phyloP scores from a whole-genome alignment of 75 land plant genomes.

The Chamaecyparis obtusa region DNA sequence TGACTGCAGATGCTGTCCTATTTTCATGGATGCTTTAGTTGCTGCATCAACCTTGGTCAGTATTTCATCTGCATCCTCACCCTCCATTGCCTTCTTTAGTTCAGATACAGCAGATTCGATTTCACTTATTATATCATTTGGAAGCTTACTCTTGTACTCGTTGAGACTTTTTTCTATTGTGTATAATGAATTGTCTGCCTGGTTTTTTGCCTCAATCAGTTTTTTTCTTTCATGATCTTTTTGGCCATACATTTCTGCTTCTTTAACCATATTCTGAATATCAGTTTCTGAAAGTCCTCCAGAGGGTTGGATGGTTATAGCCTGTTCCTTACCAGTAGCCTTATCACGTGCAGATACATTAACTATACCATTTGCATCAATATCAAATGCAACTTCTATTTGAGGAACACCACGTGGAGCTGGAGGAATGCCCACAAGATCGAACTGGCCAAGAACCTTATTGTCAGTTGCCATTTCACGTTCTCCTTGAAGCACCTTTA shows the following conservation, averaged over 20 bases:
- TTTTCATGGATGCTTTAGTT: slow-evolving; percentile 5
- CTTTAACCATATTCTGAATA: slow-evolving; percentile 50
- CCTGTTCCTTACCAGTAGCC: slow-evolving; percentile 44
- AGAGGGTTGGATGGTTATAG: slow-evolving; percentile 42
- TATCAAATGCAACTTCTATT: slow-evolving; percentile 48
- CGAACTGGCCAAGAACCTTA: slow-evolving; percentile 50
- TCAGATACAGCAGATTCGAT: slow-evolving; percentile 15
- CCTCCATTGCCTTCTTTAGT: background rate
- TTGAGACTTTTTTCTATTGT: slow-evolving; percentile 41
- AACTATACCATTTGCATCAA: slow-evolving; percentile 46
- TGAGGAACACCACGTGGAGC: slow-evolving; percentile 44
- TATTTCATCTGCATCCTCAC: background rate
- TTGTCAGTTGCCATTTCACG: slow-evolving; percentile 71
- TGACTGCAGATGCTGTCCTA: slow-evolving; percentile 3
- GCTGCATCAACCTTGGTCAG: background rate
- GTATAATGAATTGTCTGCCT: slow-evolving; percentile 36
- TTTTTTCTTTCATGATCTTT: slow-evolving; percentile 36
- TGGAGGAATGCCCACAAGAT: slow-evolving; percentile 49
- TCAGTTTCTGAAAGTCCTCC: slow-evolving; percentile 49
- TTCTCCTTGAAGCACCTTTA: slow-evolving; percentile 57
- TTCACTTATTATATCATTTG: slow-evolving; percentile 17
- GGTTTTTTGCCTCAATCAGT: slow-evolving; percentile 40
- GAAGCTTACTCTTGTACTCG: slow-evolving; percentile 47
- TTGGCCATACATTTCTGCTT: slow-evolving; percentile 41
- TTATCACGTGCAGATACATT: slow-evolving; percentile 42